Evolutionary conservation across 179 eudicot species (phyloP), one percentile per base, ranked within the genome.

Genomic region (Dionaea muscipula): DNA sequence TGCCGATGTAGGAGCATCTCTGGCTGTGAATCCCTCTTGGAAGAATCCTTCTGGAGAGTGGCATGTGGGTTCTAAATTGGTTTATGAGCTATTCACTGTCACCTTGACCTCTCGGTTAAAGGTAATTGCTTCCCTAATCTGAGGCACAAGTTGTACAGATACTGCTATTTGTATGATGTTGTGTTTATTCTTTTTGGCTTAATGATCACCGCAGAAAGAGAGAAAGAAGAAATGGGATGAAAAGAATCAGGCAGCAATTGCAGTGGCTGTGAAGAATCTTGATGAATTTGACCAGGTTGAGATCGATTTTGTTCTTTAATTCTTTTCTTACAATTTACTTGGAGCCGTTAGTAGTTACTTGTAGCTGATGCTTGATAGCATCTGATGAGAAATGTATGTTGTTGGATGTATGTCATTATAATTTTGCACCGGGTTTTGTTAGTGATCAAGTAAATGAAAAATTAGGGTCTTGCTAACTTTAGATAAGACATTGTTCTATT

Each of bases 21-120:
- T 91, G 69, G 67, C 72, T 67, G 81, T 91, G 31, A 84, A 87
- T 73, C 66, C 94, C 17, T 75, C 96, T 15, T 91, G 98, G 98
- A 79, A 78, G 64, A 91, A 91, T 61, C 98, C 96, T 60, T 79
- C 93, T 6, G 93, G 94, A 47, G 91, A 91, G 61, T 87, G 98
- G 96, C 98, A 70, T 61, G 96, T 91, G 47, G 96, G 98, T 22
- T 80, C 54, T 69, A 87, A 91, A 68, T 73, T 91, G 68, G 86
- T 91, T 21, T 82, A 87, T 55, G 95, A 87, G 76, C 82, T 91
- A 62, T 88, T 87, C 48, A 87, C 96, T 14, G 75, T 62, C 66
- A 73, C 77, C 26, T 69, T 91, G 71, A 82, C 86, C 24, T 79
- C 85, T 53, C 91, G 98, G 28, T 57, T 87, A 67, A 91, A 91